A percentile compares a stretch with the other conserved stretches of the same genome.
These are phyloP conservation scores for Irineochytrium annulatum DNA, from an alignment of 192 early-diverging fungal species.

Conservation along the genomic window DNA sequence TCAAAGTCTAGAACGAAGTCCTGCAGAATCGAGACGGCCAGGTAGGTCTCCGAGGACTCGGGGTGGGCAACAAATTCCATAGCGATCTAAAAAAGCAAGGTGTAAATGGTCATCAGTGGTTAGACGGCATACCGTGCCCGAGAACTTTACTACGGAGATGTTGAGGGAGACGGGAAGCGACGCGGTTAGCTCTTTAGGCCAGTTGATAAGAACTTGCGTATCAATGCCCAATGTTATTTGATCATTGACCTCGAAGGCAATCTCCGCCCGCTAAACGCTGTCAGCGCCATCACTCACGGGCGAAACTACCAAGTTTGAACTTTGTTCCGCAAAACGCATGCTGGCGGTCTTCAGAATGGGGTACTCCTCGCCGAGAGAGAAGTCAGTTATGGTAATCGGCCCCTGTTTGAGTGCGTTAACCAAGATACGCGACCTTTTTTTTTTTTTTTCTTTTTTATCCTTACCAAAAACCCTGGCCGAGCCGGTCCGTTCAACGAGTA, in stretches of 20 bases:
- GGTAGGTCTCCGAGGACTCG: conserved; percentile 41
- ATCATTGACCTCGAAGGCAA: conserved; percentile 85
- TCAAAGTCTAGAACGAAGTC: conserved; percentile 72
- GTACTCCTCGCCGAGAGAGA: conserved; percentile 56
- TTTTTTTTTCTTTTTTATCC: not conserved
- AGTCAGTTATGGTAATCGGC: conserved; percentile 54
- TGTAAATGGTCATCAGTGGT: not conserved
- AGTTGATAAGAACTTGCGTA: conserved; percentile 89
- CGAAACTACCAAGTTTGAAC: conserved; percentile 34
- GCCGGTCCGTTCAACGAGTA: conserved; percentile 61
- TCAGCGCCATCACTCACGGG: not conserved
- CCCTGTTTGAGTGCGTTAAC: no score
- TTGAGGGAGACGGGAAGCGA: conserved; percentile 87
- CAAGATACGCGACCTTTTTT: no score
- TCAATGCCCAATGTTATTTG: conserved; percentile 91
- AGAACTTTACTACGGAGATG: conserved; percentile 82
- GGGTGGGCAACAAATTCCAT: conserved; percentile 52
- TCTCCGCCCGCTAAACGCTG: conserved; percentile 61
- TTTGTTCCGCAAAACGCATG: conserved; percentile 39
- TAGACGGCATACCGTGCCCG: conserved; percentile 69
- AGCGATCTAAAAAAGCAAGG: conserved; percentile 30
- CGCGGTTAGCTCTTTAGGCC: conserved; percentile 85
- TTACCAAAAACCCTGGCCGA: conserved; percentile 67
- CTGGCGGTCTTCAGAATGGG: conserved; percentile 38
- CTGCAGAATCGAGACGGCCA: conserved; percentile 47